Conservation (phyloP, 805 yeast species). For the Saccharomycopsis guyanensis region DNA sequence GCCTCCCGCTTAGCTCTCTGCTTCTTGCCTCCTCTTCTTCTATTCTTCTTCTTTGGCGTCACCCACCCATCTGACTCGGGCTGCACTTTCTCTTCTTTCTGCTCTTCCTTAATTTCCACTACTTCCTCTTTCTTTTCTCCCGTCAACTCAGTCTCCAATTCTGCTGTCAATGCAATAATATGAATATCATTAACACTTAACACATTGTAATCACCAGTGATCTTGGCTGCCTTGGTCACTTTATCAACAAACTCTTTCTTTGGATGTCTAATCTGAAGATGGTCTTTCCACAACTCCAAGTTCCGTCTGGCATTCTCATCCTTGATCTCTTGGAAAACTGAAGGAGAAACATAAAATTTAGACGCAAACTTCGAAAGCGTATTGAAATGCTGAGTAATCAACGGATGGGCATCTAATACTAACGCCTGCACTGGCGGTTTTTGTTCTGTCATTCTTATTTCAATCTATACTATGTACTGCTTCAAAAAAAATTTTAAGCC, state of each 20-base stretch:
- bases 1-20: constrained; percentile 53
- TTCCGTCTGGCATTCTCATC: constrained; percentile 82
- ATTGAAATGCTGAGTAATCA: constrained; percentile 77
- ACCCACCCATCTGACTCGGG: constrained; percentile 15
- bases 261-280: constrained; percentile 70
- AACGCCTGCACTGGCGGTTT: constrained; percentile 41
- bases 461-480: too few relatives aligned
- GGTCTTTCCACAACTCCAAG: constrained; percentile 72
- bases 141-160: constrained; percentile 65
- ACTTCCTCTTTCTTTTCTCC: constrained; percentile 34
- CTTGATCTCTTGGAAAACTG: constrained; percentile 77
- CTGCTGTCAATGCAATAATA: constrained; percentile 85
- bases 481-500: too few relatives aligned
- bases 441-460: not conserved
- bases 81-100: constrained; percentile 16
- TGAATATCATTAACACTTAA: constrained; percentile 88
- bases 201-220: constrained; percentile 89
- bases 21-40: constrained; percentile 60
- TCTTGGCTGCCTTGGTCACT: constrained; percentile 68
- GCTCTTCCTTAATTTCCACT: constrained; percentile 10
- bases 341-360: constrained; percentile 82
- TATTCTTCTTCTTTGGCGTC: constrained; percentile 31
- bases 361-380: constrained; percentile 63
- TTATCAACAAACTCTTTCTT: constrained; percentile 49
- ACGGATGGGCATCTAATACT: constrained; percentile 91